A percentile compares a stretch with the other conserved stretches of the same genome.
phyloP scores from a whole-genome alignment of 352 stramenopile species.

The Achlya hypogyna region DNA sequence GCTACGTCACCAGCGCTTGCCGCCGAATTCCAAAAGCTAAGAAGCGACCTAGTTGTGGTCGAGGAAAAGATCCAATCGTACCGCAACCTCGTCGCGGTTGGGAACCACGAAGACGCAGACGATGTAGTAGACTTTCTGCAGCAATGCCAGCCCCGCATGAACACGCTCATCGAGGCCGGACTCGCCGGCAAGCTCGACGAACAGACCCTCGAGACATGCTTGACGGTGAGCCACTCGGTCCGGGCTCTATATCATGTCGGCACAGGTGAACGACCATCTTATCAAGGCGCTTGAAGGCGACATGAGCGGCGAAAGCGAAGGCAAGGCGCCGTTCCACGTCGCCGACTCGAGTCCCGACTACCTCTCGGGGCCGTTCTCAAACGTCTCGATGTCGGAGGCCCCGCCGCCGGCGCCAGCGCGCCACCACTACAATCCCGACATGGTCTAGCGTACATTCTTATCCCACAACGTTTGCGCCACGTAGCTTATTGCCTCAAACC shows the following conservation, averaged over 20 bases:
- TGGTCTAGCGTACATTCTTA: too few relatives aligned
- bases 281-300: slow-evolving; percentile 64
- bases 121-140: slow-evolving; percentile 71
- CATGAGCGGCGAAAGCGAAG: background rate
- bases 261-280: slow-evolving; percentile 71
- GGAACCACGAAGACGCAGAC: slow-evolving; percentile 38
- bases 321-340: background rate
- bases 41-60: slow-evolving; percentile 54
- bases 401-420: background rate
- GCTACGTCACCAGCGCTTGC: slow-evolving; percentile 27
- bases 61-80: slow-evolving; percentile 57
- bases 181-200: slow-evolving; percentile 81
- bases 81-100: slow-evolving; percentile 29
- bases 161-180: slow-evolving; percentile 78
- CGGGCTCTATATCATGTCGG: background rate
- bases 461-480: too few relatives aligned
- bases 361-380: background rate
- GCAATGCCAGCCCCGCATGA: slow-evolving; percentile 81
- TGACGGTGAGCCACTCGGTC: slow-evolving; percentile 46
- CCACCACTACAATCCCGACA: slow-evolving; percentile 1
- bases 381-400: background rate
- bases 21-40: slow-evolving; percentile 64
- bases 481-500: background rate
- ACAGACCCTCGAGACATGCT: slow-evolving; percentile 61
- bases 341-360: slow-evolving; percentile 10